A percentile compares a stretch with the other conserved stretches of the same genome.
These are phyloP conservation scores for Eremothecium sinecaudum DNA, from an alignment of 1,139 yeast genomes.

Conservation along the genomic window DNA sequence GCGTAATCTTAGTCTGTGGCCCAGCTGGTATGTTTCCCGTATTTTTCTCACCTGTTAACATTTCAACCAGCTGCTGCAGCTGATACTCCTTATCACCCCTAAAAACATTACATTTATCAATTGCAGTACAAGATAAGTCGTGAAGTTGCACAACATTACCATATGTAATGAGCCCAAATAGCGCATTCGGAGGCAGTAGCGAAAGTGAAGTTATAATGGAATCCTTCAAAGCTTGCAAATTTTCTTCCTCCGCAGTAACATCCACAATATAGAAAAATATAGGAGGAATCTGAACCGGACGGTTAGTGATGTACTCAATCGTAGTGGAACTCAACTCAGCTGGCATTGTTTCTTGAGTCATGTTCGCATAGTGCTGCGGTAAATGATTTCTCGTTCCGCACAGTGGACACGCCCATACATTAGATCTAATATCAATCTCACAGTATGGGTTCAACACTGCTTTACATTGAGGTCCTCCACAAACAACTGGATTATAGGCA, in stretches of 20 bases:
- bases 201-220: slow-evolving; percentile 73
- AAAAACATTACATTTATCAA: slow-evolving; percentile 78
- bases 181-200: slow-evolving; percentile 84
- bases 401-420: slow-evolving; percentile 84
- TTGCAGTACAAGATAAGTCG: slow-evolving; percentile 72
- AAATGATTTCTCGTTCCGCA: slow-evolving; percentile 78
- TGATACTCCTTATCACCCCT: slow-evolving; percentile 88
- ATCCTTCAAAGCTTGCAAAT: slow-evolving; percentile 80
- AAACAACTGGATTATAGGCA: slow-evolving; percentile 80
- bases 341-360: slow-evolving; percentile 77
- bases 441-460: slow-evolving; percentile 84
- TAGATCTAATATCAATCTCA: slow-evolving; percentile 70
- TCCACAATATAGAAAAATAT: slow-evolving; percentile 85
- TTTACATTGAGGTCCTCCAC: slow-evolving; percentile 73
- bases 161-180: slow-evolving; percentile 83
- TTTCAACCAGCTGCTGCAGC: slow-evolving; percentile 62
- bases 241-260: slow-evolving; percentile 90
- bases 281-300: slow-evolving; percentile 91
- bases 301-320: slow-evolving; percentile 78
- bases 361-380: slow-evolving; percentile 82
- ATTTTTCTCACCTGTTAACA: slow-evolving; percentile 47
- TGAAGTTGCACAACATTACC: slow-evolving; percentile 95
- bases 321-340: slow-evolving; percentile 82
- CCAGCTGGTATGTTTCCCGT: slow-evolving; percentile 15
- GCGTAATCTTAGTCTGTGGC: slow-evolving; percentile 29